Evolutionary conservation across 331 rosid genomes (phyloP).

Genomic region (Malus hybrid): DNA sequence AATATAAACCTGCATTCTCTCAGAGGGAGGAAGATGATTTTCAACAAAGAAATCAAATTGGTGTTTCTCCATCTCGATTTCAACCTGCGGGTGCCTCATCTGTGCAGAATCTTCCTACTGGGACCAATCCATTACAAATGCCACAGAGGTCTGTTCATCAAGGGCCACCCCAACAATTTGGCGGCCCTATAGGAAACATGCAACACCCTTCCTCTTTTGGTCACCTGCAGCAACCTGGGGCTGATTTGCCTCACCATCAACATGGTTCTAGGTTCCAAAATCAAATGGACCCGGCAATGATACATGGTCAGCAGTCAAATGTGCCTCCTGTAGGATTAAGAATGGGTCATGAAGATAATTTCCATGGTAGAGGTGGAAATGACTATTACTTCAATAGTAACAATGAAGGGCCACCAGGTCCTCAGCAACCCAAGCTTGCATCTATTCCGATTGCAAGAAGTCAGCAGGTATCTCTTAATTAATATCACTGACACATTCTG

Average conservation of each 20-base stretch:
- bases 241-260: conserved; percentile 56
- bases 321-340: conserved; percentile 45
- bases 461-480: conserved; percentile 51
- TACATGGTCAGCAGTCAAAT: conserved; percentile 62
- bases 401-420: conserved; percentile 52
- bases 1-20: conserved; percentile 32
- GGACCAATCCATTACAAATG: conserved; percentile 43
- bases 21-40: conserved; percentile 61
- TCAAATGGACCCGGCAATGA: conserved; percentile 57
- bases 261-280: conserved; percentile 59
- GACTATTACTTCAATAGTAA: conserved; percentile 55
- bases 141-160: conserved; percentile 47
- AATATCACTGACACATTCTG: background rate
- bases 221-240: conserved; percentile 51
- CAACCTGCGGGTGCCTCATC: conserved; percentile 53
- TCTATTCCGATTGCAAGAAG: conserved; percentile 56
- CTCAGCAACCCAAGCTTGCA: conserved; percentile 70
- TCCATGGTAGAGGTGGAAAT: conserved; percentile 54
- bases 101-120: conserved; percentile 46
- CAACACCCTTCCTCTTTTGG: conserved; percentile 53
- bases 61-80: conserved; percentile 68
- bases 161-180: conserved; percentile 56
- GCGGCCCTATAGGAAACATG: conserved; percentile 39
- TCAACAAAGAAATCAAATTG: conserved; percentile 63
- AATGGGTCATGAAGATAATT: conserved; percentile 48